Conservation (phyloP, 2,329 filamentous ascomycete genomes). For the Fusarium nisikadoi region DNA sequence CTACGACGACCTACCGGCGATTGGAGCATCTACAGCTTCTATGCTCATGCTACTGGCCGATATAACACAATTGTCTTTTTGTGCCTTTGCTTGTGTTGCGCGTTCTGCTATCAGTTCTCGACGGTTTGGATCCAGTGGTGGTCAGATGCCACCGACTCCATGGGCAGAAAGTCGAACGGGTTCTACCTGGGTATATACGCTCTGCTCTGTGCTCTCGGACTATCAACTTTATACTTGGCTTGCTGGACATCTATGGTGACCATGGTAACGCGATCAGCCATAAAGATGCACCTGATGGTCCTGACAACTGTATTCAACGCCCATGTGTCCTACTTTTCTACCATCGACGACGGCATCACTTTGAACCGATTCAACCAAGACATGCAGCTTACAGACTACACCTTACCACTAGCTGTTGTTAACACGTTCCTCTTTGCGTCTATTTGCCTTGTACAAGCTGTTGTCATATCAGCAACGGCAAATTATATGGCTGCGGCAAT, state of each 20-base stretch:
- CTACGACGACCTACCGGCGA: background rate
- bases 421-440: background rate
- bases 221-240: background rate
- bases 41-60: background rate
- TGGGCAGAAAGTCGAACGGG: background rate
- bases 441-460: background rate
- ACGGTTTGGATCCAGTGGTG: background rate
- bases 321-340: background rate
- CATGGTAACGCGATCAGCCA: background rate
- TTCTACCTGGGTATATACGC: background rate
- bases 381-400: background rate
- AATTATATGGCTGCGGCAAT: background rate
- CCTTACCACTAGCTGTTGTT: background rate
- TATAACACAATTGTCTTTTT: background rate
- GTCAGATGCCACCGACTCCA: background rate
- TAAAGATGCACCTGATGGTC: background rate
- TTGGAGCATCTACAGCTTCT: background rate
- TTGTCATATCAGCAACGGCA: background rate
- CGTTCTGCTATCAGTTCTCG: background rate
- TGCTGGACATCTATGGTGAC: background rate
- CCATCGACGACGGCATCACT: background rate
- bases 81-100: background rate
- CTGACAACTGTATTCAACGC: background rate
- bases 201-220: background rate
- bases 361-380: background rate